Evolutionary conservation across 2,329 filamentous ascomycete genomes (phyloP).

Genomic region (Cryphonectria parasitica): DNA sequence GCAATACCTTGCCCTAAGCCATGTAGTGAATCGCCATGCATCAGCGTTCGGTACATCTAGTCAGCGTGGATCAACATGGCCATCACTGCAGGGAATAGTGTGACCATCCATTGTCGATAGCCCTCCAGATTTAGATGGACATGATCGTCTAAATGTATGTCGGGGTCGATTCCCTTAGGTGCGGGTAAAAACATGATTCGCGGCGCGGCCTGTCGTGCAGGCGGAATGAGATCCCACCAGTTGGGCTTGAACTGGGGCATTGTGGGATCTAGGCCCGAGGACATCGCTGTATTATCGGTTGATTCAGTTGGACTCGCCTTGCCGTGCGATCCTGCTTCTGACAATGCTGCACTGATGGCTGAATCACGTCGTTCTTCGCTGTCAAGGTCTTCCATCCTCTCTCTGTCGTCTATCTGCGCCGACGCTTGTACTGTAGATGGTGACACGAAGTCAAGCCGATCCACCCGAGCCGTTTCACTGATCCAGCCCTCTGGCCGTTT

Average conservation of each 20-base stretch:
- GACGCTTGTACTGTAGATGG: neutral
- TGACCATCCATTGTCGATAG: constrained; percentile 31
- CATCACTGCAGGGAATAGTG: constrained; percentile 12
- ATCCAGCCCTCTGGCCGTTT: neutral
- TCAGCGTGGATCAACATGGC: constrained; percentile 14
- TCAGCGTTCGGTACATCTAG: neutral
- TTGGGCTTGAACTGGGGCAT: constrained; percentile 5
- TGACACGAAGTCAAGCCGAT: neutral
- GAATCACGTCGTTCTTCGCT: constrained; percentile 12
- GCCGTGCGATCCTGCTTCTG: neutral
- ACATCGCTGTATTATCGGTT: neutral
- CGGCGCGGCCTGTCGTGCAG: neutral
- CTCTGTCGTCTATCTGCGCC: constrained; percentile 1
- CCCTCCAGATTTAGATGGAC: constrained; percentile 33
- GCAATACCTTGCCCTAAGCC: neutral
- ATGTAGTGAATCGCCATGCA: neutral
- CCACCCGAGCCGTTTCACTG: neutral
- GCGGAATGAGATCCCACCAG: neutral
- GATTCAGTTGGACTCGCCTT: neutral
- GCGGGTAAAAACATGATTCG: constrained; percentile 19
- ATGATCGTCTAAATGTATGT: constrained; percentile 30
- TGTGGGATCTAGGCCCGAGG: neutral
- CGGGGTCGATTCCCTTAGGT: constrained; percentile 5
- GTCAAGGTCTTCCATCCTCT: neutral
- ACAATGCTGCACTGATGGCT: constrained; percentile 3